Conservation (phyloP, 495 filamentous ascomycete genomes). For the Xylaria acuta region DNA sequence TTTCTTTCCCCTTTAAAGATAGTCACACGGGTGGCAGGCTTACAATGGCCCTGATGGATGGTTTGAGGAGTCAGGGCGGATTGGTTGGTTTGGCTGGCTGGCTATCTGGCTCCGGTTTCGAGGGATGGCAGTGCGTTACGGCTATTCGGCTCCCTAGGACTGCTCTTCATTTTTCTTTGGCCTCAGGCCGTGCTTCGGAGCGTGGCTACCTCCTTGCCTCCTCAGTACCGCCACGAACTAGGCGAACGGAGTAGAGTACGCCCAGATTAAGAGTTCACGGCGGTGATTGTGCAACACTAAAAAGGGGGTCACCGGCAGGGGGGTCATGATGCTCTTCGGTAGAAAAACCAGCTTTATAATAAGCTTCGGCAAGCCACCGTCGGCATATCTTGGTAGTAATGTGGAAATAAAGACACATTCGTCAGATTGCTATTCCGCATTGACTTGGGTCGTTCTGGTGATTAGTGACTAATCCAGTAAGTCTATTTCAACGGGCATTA, state of each 20-base stretch:
- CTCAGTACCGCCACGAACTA: slow-evolving; percentile 7
- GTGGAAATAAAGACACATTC: slow-evolving; percentile 29
- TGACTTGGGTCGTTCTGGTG: neutral
- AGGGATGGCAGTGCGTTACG: slow-evolving; percentile 29
- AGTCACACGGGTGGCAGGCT: slow-evolving; percentile 29
- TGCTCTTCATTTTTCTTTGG: slow-evolving; percentile 56
- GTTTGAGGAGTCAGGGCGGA: slow-evolving; percentile 28
- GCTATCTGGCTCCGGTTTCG: slow-evolving; percentile 27
- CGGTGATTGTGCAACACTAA: slow-evolving; percentile 8
- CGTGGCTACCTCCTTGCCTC: slow-evolving; percentile 3
- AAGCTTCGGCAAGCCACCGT: slow-evolving; percentile 13
- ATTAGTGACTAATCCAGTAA: neutral
- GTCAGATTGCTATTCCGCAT: slow-evolving; percentile 28
- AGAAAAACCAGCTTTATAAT: slow-evolving; percentile 13
- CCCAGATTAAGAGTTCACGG: neutral
- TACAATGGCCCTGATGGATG: slow-evolving; percentile 27
- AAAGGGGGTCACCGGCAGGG: neutral
- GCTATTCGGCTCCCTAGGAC: slow-evolving; percentile 37
- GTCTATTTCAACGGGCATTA: neutral
- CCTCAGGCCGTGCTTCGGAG: slow-evolving; percentile 18
- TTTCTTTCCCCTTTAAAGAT: slow-evolving; percentile 23
- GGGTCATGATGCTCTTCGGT: slow-evolving; percentile 14
- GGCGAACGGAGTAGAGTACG: neutral
- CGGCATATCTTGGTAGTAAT: slow-evolving; percentile 14
- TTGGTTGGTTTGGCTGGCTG: slow-evolving; percentile 27